Evolutionary conservation across 2,329 filamentous ascomycete species (phyloP).

Genomic region (Microthyrium microscopicum): DNA sequence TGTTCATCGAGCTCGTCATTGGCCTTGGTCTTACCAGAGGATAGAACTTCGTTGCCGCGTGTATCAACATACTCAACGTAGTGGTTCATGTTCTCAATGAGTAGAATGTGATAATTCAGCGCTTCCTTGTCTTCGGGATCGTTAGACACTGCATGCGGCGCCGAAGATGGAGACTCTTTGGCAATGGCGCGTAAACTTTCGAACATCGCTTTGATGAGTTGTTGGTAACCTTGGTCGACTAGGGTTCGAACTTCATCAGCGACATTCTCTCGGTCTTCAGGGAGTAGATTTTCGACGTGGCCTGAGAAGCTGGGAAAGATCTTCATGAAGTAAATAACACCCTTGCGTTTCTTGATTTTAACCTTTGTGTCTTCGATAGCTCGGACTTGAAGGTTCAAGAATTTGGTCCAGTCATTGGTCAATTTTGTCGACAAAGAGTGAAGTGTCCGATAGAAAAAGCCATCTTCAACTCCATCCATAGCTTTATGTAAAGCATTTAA

Average conservation of each 20-base stretch:
- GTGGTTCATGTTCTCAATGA: conserved; percentile 99
- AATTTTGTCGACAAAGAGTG: conserved; percentile 65
- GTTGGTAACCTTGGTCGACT: conserved; percentile 74
- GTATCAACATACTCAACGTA: conserved; percentile 83
- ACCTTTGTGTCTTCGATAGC: conserved; percentile 97
- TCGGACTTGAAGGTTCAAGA: conserved; percentile 86
- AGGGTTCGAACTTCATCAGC: conserved; percentile 54
- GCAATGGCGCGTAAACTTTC: conserved; percentile 93
- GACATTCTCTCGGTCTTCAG: conserved; percentile 30
- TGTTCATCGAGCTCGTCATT: conserved; percentile 69
- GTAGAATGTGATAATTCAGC: conserved; percentile 88
- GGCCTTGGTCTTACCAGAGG: conserved; percentile 69
- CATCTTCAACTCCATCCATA: conserved; percentile 63
- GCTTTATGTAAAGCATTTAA: conserved; percentile 68
- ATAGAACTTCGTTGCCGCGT: conserved; percentile 55
- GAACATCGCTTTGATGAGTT: conserved; percentile 89
- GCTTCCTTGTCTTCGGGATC: conserved; percentile 87
- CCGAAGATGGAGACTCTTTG: conserved; percentile 40
- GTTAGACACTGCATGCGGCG: conserved; percentile 18
- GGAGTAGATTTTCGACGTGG: conserved; percentile 70
- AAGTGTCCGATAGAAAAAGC: conserved; percentile 66
- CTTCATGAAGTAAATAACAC: conserved; percentile 87
- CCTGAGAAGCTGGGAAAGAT: conserved; percentile 78
- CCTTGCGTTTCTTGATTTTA: conserved; percentile 96
- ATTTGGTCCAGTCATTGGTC: conserved; percentile 63